Conservation (phyloP, 1,139 yeast species). For the Scheffersomyces lignicola region DNA sequence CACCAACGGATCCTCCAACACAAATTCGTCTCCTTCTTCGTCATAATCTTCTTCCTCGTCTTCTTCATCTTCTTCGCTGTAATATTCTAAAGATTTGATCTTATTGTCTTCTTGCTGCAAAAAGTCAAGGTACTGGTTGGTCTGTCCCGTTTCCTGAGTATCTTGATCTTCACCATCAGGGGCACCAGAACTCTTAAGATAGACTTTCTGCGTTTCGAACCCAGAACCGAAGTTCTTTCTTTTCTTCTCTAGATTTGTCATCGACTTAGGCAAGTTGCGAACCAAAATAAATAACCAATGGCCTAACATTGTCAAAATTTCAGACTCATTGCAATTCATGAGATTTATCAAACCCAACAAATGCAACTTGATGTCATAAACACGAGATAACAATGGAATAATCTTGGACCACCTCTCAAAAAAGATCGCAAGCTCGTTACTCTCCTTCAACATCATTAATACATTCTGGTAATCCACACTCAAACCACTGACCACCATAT, state of each 20-base stretch:
- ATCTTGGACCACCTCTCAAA: conserved; percentile 68
- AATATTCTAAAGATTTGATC: conserved; percentile 8
- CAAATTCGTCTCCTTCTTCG: conserved; percentile 52
- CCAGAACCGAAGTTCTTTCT: conserved; percentile 52
- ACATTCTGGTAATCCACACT: conserved; percentile 62
- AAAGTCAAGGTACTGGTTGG: neutral
- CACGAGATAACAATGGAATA: conserved; percentile 63
- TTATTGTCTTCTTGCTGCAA: conserved; percentile 21
- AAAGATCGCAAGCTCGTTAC: conserved; percentile 47
- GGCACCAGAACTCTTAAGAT: conserved; percentile 9
- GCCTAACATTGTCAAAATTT: conserved; percentile 12
- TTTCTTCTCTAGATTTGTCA: conserved; percentile 61
- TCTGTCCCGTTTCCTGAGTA: conserved; percentile 24
- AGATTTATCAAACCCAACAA: conserved; percentile 64
- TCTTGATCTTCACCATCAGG: conserved; percentile 14
- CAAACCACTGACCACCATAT: conserved; percentile 67
- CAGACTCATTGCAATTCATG: conserved; percentile 22
- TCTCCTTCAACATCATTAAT: conserved; percentile 50
- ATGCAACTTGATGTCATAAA: conserved; percentile 78
- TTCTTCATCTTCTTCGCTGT: conserved; percentile 21
- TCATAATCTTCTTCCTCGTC: conserved; percentile 35
- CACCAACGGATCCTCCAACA: conserved; percentile 79
- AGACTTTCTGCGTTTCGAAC: conserved; percentile 24
- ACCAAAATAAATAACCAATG: conserved; percentile 23
- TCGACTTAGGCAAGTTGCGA: conserved; percentile 67